A percentile compares a stretch with the other conserved stretches of the same genome.
Conservation (phyloP, 345 rosid species). For the Eutrema yunnanense region DNA sequence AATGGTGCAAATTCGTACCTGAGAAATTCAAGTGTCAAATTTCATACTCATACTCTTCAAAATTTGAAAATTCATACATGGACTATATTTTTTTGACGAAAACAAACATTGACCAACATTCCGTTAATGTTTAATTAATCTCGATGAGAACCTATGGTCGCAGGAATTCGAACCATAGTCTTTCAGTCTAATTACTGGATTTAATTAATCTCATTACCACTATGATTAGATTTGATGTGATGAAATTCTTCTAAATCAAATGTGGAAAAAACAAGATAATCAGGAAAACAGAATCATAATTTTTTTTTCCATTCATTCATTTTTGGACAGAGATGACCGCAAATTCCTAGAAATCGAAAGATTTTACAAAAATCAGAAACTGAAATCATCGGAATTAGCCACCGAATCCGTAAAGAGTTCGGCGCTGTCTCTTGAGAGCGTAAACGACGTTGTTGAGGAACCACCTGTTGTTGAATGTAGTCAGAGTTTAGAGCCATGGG, state of each 20-base stretch:
- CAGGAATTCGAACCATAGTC: not conserved
- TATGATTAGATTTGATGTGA: not conserved
- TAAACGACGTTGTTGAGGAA: conserved; percentile 56
- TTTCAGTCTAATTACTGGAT: not conserved
- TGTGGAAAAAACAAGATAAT: not conserved
- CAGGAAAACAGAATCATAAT: not conserved
- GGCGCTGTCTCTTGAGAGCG: conserved; percentile 55
- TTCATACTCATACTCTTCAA: too few relatives aligned
- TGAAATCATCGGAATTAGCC: conserved; percentile 12
- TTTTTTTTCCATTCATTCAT: not conserved
- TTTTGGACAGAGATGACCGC: not conserved
- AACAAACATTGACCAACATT: too few relatives aligned
- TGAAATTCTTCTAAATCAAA: too few relatives aligned
- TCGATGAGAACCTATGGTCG: not conserved
- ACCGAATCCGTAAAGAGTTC: conserved; percentile 52
- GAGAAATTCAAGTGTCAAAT: too few relatives aligned
- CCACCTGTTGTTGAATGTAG: too few relatives aligned
- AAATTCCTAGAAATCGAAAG: not conserved
- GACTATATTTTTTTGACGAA: too few relatives aligned
- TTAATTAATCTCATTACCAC: not conserved
- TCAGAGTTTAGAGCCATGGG: too few relatives aligned
- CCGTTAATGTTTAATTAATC: too few relatives aligned
- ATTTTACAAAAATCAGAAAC: not conserved
- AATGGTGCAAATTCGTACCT: too few relatives aligned
- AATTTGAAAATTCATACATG: too few relatives aligned